A percentile compares a stretch with the other conserved stretches of the same genome.
phyloP scores from a whole-genome alignment of 164 flowering plant species.

The Pachysandra terminalis region DNA sequence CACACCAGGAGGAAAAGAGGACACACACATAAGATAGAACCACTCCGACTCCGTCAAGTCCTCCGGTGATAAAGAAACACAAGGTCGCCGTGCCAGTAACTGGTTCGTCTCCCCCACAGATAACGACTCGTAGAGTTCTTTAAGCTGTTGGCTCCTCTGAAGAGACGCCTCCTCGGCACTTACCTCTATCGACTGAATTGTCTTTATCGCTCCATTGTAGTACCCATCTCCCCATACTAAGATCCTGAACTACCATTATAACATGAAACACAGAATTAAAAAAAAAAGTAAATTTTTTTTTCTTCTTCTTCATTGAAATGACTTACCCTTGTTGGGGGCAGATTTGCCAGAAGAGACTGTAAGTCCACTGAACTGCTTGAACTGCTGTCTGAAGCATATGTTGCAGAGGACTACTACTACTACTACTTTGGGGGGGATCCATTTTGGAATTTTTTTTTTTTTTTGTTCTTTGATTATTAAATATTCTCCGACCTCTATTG shows the following conservation, averaged over 20 bases:
- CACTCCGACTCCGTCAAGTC: conserved; percentile 96
- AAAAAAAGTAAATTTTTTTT: not conserved
- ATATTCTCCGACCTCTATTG: too few species aligned
- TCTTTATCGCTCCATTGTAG: conserved; percentile 95
- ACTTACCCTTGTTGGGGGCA: conserved; percentile 86
- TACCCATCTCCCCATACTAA: conserved; percentile 92
- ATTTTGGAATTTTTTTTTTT: conserved; percentile 2
- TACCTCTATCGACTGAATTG: conserved; percentile 89
- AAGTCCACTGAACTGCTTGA: conserved; percentile 83
- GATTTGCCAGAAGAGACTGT: conserved; percentile 84
- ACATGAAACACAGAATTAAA: not conserved
- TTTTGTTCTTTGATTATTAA: too few species aligned
- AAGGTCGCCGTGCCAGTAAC: conserved; percentile 65
- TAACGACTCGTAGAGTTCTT: conserved; percentile 82
- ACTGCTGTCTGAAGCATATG: conserved; percentile 74
- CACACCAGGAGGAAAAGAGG: conserved; percentile 74
- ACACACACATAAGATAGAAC: conserved; percentile 96
- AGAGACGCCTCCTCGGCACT: conserved; percentile 80
- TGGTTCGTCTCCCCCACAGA: conserved; percentile 72
- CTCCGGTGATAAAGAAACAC: conserved; percentile 88
- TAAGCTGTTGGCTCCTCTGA: conserved; percentile 85
- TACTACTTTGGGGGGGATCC: conserved; percentile 39
- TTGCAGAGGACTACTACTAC: conserved; percentile 53
- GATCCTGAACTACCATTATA: conserved; percentile 30
- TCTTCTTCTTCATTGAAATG: not conserved